Conservation (phyloP, 2,329 filamentous ascomycete species). For the Microdochium bolleyi region DNA sequence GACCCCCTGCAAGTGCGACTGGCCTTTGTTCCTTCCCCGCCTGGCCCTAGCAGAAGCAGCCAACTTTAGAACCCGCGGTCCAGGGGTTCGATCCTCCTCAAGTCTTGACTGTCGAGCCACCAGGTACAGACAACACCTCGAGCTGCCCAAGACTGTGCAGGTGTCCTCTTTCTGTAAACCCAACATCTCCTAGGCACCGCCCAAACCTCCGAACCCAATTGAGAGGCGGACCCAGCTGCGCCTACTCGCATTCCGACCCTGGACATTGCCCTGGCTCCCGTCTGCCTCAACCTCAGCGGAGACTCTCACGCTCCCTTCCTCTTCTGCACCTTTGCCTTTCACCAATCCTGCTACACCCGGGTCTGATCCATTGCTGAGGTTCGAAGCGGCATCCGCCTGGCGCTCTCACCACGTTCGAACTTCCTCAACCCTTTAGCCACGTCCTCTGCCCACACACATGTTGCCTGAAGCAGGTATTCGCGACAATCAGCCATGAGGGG, state of each 20-base stretch:
- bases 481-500: not conserved
- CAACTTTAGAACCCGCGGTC: not conserved
- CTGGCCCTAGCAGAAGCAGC: not conserved
- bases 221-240: too few species aligned
- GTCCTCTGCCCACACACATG: not conserved
- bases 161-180: not conserved
- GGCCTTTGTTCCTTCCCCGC: not conserved
- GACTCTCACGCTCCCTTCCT: too few species aligned
- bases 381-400: not conserved
- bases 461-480: not conserved
- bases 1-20: not conserved
- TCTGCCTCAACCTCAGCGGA: too few species aligned
- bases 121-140: too few species aligned
- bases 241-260: too few species aligned
- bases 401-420: not conserved
- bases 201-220: too few species aligned
- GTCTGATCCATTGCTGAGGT: not conserved
- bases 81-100: not conserved
- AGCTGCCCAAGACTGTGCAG: not conserved
- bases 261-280: too few species aligned
- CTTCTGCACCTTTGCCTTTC: too few species aligned
- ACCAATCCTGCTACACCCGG: too few species aligned
- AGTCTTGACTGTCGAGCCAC: too few species aligned
- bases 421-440: too few species aligned
- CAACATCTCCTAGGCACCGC: too few species aligned